Evolutionary conservation across 257 asterid genomes (phyloP), one percentile per base, ranked within the genome.

Genomic region (Solanum ossicruentum): DNA sequence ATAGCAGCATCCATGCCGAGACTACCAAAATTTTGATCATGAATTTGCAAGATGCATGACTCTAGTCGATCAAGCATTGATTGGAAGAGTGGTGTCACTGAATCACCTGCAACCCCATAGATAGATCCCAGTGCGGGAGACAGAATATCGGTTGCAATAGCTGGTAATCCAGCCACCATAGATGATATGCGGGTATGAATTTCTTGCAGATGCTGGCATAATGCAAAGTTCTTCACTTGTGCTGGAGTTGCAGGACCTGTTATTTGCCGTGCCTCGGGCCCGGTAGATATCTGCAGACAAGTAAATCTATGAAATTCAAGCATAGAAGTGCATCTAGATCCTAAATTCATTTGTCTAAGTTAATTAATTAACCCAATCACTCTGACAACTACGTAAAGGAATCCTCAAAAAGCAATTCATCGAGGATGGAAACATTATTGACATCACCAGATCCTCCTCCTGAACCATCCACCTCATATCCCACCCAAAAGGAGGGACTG

Each of bases 251-350:
- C 99, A 21, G 93, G 95, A 73, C 98, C 99, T 10, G 92, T 84
- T 84, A 95, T 90, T 90, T 97, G 99, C 72, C 98, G 96, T 66
- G 99, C 98, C 90, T 97, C 99, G 20, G 98, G 99, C 32, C 99
- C 99, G 2, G 99, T 89, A 61, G 97, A 93, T 89, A 97, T 95
- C 99, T 95, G 85, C n/a, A 57, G 66, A 54, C 26, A 69, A 54
- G 57, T 60, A 67, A 51, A 69, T 69, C 36, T 83, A 20, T 67
- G 49, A 83, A 69, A 52, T 54, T 26, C 8, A 17, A 52, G 49
- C 41, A 36, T 78, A 52, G 39, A 77, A 26, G 49, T 52, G 20
- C 36, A 11, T 43, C 36, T 23, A 72, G 80, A 78, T 9, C 21
- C 45, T 51, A 54, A 52, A 78, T 78, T 28, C 16, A 51, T 78